A percentile compares a stretch with the other conserved stretches of the same genome.
Evolutionary conservation across 75 land plant genomes (phyloP).

Genomic region (Ceratopteris richardii): DNA sequence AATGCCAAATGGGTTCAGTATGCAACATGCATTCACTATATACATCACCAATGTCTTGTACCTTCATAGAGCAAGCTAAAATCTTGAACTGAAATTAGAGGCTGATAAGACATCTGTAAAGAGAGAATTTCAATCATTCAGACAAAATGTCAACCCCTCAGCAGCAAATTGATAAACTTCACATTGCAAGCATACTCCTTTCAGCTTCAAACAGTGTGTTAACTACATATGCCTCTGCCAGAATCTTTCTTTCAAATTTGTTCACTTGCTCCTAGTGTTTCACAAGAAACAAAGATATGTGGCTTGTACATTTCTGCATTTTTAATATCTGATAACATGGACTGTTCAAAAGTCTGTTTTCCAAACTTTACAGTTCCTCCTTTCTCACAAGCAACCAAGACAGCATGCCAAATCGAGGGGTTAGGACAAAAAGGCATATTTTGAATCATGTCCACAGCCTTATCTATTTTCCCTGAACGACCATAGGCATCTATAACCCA

Average conservation of each 20-base stretch:
- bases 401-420: neutral
- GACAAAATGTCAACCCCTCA: too few relatives aligned
- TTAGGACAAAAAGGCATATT: conserved; percentile 3
- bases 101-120: too few relatives aligned
- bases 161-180: too few relatives aligned
- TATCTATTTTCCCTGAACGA: conserved; percentile 1
- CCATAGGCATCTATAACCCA: neutral
- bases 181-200: too few relatives aligned
- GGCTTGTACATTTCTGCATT: neutral
- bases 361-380: neutral
- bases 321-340: neutral
- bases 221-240: neutral
- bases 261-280: neutral
- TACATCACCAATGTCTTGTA: too few relatives aligned
- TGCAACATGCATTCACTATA: too few relatives aligned
- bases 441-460: neutral
- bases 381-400: conserved; percentile 4
- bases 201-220: too few relatives aligned
- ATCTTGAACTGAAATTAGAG: too few relatives aligned
- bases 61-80: too few relatives aligned
- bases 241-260: neutral
- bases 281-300: neutral
- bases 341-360: neutral
- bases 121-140: too few relatives aligned
- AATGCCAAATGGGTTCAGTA: too few relatives aligned